Evolutionary conservation across 441 rosid genomes (phyloP).

Genomic region (Arabidopsis lyrata): DNA sequence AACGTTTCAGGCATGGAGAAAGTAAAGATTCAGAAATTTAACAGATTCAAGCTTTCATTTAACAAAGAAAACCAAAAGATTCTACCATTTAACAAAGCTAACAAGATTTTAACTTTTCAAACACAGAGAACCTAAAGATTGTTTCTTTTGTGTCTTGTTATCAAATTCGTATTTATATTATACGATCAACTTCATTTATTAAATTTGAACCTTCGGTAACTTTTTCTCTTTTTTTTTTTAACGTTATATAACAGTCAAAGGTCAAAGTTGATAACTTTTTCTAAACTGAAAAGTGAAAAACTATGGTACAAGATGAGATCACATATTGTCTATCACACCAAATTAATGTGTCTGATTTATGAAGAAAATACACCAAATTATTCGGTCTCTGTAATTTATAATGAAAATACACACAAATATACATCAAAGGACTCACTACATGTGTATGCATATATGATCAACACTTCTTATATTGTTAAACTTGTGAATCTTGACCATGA

Average conservation of each 20-base stretch:
- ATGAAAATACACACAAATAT: background rate
- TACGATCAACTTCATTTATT: background rate
- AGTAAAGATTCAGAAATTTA: background rate
- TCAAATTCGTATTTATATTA: no score
- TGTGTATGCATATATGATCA: slow-evolving; percentile 18
- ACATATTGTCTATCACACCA: slow-evolving; percentile 3
- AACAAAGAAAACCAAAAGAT: background rate
- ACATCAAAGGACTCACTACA: background rate
- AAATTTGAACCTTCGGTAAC: background rate
- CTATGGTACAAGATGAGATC: slow-evolving; percentile 25
- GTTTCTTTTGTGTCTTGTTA: background rate
- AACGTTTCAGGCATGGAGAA: background rate
- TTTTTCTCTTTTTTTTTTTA: background rate
- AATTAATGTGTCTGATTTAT: background rate
- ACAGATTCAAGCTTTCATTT: no score
- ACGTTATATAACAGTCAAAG: slow-evolving; percentile 8
- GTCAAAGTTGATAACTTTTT: slow-evolving; percentile 9
- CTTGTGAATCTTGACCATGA: background rate
- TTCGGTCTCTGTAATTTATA: background rate
- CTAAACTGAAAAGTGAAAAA: background rate
- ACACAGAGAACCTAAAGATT: background rate
- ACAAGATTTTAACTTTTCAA: background rate
- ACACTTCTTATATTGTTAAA: background rate
- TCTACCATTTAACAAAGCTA: background rate
- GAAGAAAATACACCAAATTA: background rate